Percentiles rank a stretch among this genome's conserved stretches.
Conservation (phyloP, 2,329 filamentous ascomycete genomes). For the Trichoderma sp. region DNA sequence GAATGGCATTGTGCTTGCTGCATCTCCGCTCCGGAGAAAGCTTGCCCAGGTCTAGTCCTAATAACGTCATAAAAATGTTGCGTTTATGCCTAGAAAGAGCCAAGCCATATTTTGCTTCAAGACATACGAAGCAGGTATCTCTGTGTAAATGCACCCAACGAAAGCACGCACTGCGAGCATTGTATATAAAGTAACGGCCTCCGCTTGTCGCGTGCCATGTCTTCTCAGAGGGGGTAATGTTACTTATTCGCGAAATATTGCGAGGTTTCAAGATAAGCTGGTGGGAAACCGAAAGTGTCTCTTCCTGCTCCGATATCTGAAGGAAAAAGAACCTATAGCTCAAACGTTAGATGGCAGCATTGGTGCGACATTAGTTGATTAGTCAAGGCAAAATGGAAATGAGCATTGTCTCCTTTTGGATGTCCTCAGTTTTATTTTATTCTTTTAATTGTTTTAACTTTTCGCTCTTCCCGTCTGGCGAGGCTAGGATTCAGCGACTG, state of each 20-base stretch:
- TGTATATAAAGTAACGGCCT: background rate
- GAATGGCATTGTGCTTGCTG: background rate
- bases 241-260: background rate
- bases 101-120: background rate
- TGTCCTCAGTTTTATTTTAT: background rate
- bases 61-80: background rate
- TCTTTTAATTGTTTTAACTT: background rate
- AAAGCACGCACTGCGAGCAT: background rate
- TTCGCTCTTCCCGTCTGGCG: background rate
- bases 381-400: background rate
- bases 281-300: background rate
- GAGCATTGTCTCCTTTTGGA: background rate
- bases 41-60: background rate
- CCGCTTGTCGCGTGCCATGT: background rate
- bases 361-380: background rate
- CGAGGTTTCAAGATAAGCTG: background rate
- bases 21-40: background rate
- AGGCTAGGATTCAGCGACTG: background rate
- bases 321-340: background rate
- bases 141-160: background rate
- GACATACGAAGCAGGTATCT: background rate
- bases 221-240: background rate
- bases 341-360: background rate
- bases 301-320: background rate
- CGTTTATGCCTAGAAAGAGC: background rate